Percentiles rank a stretch among this genome's conserved stretches.
Conservation (phyloP, 148 eudicot genomes). For the Cornus controversa region DNA sequence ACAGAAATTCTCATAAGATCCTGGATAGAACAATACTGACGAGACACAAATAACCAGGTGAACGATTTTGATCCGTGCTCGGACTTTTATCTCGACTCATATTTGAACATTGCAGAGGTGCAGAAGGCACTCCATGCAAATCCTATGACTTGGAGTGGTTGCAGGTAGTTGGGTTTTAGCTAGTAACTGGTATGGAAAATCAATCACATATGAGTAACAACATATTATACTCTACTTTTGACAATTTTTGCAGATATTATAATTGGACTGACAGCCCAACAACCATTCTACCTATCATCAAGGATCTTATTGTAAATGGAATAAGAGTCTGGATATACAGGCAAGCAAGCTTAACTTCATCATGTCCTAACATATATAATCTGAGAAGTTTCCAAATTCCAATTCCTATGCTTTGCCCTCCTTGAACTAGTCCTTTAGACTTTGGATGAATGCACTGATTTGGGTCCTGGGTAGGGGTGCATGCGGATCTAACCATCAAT, state of each 20-base stretch:
- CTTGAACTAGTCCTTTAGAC: no score
- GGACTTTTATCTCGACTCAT: background rate
- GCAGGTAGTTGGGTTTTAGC: constrained; percentile 10
- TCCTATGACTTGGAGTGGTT: constrained; percentile 12
- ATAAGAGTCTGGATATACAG: constrained; percentile 49
- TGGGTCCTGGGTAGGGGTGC: no score
- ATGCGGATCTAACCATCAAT: no score
- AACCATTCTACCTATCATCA: constrained; percentile 40
- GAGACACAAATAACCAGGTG: background rate
- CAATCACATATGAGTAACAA: no score
- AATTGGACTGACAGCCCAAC: constrained; percentile 43
- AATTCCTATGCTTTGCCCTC: no score
- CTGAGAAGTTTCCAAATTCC: no score
- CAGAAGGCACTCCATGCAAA: constrained; percentile 21
- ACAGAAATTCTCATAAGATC: background rate
- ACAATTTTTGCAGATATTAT: constrained; percentile 16
- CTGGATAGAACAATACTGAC: background rate
- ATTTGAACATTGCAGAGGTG: constrained; percentile 23
- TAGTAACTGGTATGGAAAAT: background rate
- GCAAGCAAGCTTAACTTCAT: constrained; percentile 13
- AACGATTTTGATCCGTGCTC: constrained; percentile 24
- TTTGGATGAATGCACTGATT: no score
- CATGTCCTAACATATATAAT: no score
- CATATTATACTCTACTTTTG: background rate
- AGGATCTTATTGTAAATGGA: constrained; percentile 39